Evolutionary conservation across 805 yeast species (phyloP).

Genomic region (Cyberlindnera sargentensis): DNA sequence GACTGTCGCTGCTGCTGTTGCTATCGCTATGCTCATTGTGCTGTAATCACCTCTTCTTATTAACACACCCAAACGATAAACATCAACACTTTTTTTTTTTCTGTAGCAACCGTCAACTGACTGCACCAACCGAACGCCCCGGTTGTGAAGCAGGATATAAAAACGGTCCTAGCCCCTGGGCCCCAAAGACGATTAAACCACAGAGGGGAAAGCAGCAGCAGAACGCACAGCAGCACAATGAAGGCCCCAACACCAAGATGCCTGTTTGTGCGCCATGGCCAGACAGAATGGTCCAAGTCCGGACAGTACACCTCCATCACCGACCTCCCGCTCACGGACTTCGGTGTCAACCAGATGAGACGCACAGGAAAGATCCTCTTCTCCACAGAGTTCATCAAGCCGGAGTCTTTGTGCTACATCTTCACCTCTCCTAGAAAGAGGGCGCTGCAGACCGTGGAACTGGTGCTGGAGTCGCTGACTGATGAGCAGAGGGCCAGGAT

Average conservation of each 20-base stretch:
- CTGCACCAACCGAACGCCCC: too few species aligned
- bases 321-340: slow-evolving; percentile 69
- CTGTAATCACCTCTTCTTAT: too few species aligned
- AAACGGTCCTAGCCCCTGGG: neutral
- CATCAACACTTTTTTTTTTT: too few species aligned
- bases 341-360: slow-evolving; percentile 71
- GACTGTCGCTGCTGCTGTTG: neutral
- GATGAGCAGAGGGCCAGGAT: slow-evolving; percentile 36
- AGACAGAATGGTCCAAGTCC: slow-evolving; percentile 92
- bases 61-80: too few species aligned
- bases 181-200: neutral
- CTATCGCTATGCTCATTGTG: neutral
- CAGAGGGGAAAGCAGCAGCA: neutral
- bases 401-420: slow-evolving; percentile 52
- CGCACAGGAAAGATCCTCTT: slow-evolving; percentile 68
- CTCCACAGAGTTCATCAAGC: slow-evolving; percentile 58
- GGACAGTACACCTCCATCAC: slow-evolving; percentile 90
- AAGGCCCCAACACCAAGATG: slow-evolving; percentile 53
- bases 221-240: neutral
- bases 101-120: too few species aligned
- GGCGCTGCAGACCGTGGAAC: slow-evolving; percentile 67
- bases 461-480: slow-evolving; percentile 47
- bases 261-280: slow-evolving; percentile 75
- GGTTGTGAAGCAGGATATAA: too few species aligned
- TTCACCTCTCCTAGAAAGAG: slow-evolving; percentile 78